phyloP scores from a whole-genome alignment of 169 alveolate species.

The Cryptosporidium felis region DNA sequence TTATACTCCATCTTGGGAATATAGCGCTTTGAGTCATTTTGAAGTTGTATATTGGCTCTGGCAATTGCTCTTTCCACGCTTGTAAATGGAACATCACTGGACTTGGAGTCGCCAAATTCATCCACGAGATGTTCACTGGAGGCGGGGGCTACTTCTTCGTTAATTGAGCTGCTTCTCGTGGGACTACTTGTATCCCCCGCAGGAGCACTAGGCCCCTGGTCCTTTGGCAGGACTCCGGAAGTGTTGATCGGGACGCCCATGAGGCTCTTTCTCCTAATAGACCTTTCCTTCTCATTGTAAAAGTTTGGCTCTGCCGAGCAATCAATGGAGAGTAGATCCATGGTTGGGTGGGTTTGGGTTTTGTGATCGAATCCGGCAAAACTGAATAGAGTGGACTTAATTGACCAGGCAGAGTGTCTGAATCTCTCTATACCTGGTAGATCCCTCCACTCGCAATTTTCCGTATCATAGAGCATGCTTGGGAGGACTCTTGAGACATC shows the following conservation, averaged over 20 bases:
- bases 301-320: slow-evolving; percentile 76
- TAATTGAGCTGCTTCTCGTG: background rate
- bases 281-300: slow-evolving; percentile 74
- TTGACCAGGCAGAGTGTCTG: slow-evolving; percentile 92
- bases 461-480: slow-evolving; percentile 94
- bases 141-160: background rate
- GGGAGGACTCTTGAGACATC: slow-evolving; percentile 88
- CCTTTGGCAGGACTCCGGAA: background rate
- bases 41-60: slow-evolving; percentile 39
- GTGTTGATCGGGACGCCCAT: slow-evolving; percentile 50
- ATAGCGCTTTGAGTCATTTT: slow-evolving; percentile 26
- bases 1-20: slow-evolving; percentile 55
- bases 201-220: background rate
- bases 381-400: slow-evolving; percentile 86
- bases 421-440: slow-evolving; percentile 90
- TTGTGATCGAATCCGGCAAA: slow-evolving; percentile 96
- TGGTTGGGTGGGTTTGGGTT: slow-evolving; percentile 91
- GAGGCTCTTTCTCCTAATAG: slow-evolving; percentile 64
- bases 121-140: background rate
- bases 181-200: background rate
- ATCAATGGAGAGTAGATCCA: slow-evolving; percentile 81
- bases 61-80: slow-evolving; percentile 68
- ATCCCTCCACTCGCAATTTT: slow-evolving; percentile 93
- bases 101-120: background rate
- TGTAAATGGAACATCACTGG: slow-evolving; percentile 42